Evolutionary conservation across 164 flowering plant genomes (phyloP).

Genomic region (Nymphaea thermarum): DNA sequence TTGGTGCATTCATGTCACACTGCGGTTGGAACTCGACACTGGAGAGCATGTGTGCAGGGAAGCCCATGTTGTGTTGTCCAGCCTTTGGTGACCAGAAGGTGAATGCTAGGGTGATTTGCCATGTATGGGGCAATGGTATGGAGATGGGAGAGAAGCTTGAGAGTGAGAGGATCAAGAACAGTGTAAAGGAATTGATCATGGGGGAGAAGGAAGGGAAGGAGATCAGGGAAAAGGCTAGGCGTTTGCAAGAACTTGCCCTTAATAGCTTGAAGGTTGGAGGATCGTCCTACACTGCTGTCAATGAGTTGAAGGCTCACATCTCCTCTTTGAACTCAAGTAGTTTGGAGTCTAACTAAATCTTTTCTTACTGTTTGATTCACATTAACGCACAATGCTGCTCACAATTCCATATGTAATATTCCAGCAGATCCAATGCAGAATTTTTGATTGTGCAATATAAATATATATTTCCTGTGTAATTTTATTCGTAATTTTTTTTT

Average conservation of each 20-base stretch:
- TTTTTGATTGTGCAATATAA: too few species aligned
- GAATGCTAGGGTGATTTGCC: slow-evolving; percentile 28
- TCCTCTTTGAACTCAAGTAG: not conserved
- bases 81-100: slow-evolving; percentile 31
- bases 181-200: slow-evolving; percentile 20
- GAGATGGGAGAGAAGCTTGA: slow-evolving; percentile 22
- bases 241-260: slow-evolving; percentile 20
- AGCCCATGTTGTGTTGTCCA: slow-evolving; percentile 48
- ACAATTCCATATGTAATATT: too few species aligned
- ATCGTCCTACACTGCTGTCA: slow-evolving; percentile 20
- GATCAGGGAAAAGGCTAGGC: slow-evolving; percentile 17
- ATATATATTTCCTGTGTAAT: too few species aligned
- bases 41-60: slow-evolving; percentile 47
- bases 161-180: slow-evolving; percentile 19
- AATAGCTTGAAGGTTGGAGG: slow-evolving; percentile 23
- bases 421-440: too few species aligned
- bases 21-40: slow-evolving; percentile 50
- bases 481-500: too few species aligned
- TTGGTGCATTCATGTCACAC: slow-evolving; percentile 51
- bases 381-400: too few species aligned
- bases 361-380: too few species aligned
- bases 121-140: slow-evolving; percentile 36
- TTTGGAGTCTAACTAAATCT: too few species aligned
- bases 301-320: not conserved
- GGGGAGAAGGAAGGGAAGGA: slow-evolving; percentile 24